A percentile compares a stretch with the other conserved stretches of the same genome.
Evolutionary conservation across 164 flowering plant genomes (phyloP).

Genomic region (Echeveria elegans): DNA sequence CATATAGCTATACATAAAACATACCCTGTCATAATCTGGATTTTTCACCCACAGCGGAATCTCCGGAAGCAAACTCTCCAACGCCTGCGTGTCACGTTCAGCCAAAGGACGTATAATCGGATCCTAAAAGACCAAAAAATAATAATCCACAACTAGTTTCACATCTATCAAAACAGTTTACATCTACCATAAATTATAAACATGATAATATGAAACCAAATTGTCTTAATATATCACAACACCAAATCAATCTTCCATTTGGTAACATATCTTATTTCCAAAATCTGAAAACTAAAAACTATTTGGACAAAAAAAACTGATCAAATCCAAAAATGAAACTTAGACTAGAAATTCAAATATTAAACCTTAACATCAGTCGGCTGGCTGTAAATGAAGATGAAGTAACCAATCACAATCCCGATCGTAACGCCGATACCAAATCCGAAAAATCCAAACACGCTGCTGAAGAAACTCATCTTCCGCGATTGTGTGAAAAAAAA

Average conservation of each 20-base stretch:
- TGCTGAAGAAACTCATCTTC: slow-evolving; percentile 66
- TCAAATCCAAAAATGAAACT: neutral
- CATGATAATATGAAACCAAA: neutral
- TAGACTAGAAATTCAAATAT: neutral
- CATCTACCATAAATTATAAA: neutral
- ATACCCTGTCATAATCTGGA: slow-evolving; percentile 93
- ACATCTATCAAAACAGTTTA: too few species aligned
- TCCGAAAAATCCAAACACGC: slow-evolving; percentile 56
- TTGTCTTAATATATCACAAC: neutral
- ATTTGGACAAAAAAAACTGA: neutral
- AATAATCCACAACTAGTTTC: neutral
- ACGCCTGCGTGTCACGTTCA: slow-evolving; percentile 59
- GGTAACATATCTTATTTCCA: too few species aligned
- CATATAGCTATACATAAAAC: slow-evolving; percentile 14
- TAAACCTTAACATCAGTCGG: slow-evolving; percentile 69
- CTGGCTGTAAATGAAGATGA: slow-evolving; percentile 66
- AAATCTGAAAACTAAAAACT: too few species aligned
- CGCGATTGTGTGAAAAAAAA: neutral
- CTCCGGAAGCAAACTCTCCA: slow-evolving; percentile 80
- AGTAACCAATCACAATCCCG: slow-evolving; percentile 68
- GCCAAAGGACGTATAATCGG: slow-evolving; percentile 68
- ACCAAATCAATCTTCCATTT: neutral
- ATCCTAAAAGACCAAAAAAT: slow-evolving; percentile 32
- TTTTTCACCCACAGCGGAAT: slow-evolving; percentile 92
- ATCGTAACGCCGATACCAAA: slow-evolving; percentile 66